Base-by-base conservation (phyloP, 352 stramenopile genomes). In the Globisporangium iwayamae region DNA sequence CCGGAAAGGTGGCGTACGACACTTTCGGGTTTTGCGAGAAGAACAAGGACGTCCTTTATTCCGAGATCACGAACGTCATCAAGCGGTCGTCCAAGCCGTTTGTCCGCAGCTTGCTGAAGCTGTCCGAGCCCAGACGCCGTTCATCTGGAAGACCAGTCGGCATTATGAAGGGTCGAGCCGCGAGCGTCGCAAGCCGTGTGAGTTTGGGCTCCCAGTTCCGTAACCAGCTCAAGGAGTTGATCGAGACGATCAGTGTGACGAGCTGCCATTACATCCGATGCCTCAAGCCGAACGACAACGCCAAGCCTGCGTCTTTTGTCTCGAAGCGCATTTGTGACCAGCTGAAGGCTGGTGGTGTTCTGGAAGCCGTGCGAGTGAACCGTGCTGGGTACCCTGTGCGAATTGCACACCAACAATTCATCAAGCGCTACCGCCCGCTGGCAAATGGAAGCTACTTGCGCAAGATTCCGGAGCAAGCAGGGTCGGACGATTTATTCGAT, bases 201-300 rank as follows among this genome's bases (percentile, higher is more conserved):
- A 93, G 83, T 68, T 61, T 95, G 30, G 84, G 82, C n/a, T 79
- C 75, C 2, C 86, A 99, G 70, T 99, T 99, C 72, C 89, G 86
- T 20, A 87, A 66, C 28, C 96, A 99, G 72, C 77, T 99, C 0
- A 85, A 87, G 58, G 75, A 86, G 10, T 75, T 99, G 50, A 87
- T 99, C 14, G 85, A 93, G 38, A 98, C 96, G 22, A 89, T 99
- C 41, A 90, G 97, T 65, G 81, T 85, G 14, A 99, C 96, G 0
- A 85, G 92, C 63, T 98, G 96, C 32, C 96, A 99, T 69, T 99
- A 99, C 74, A 95, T 99, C 28, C 87, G 97, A n/a, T 99, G 97
- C 75, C 87, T 99, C 46, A 99, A 99, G 78, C 97, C 98, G 0
- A 99, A 99, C 71, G 97, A 99, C 74, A 80, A 93, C 14, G 94